Conservation (phyloP, 345 rosid genomes). For the Brassica carinata region DNA sequence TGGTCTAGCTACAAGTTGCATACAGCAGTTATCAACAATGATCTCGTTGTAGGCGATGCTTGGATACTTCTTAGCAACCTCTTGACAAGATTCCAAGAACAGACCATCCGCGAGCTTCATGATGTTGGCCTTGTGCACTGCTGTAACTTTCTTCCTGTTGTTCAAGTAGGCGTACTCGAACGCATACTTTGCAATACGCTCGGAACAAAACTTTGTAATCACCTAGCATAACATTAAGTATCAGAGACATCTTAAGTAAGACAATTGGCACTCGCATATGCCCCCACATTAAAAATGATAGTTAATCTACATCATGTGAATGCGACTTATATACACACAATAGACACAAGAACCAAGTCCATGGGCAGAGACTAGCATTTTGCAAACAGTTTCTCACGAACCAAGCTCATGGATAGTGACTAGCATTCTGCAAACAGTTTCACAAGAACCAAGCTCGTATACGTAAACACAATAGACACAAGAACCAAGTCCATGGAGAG, state of each 20-base stretch:
- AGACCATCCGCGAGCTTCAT: slow-evolving; percentile 99
- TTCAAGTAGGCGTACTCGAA: slow-evolving; percentile 96
- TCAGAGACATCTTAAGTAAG: slow-evolving; percentile 23
- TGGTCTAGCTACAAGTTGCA: slow-evolving; percentile 98
- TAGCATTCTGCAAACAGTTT: not conserved
- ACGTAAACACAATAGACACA: not conserved
- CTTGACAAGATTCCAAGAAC: slow-evolving; percentile 93
- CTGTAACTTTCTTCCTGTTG: slow-evolving; percentile 91
- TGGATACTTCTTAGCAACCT: slow-evolving; percentile 85
- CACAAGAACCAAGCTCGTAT: not conserved
- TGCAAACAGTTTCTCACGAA: not conserved
- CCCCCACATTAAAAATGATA: not conserved
- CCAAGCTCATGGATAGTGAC: not conserved
- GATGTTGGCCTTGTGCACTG: slow-evolving; percentile 97
- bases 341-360: not conserved
- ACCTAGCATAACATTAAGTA: slow-evolving; percentile 56
- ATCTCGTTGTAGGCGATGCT: slow-evolving; percentile 85
- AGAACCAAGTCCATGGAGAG: not conserved
- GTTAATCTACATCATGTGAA: not conserved
- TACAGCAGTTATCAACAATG: slow-evolving; percentile 95
- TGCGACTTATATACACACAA: not conserved
- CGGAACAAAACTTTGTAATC: slow-evolving; percentile 97
- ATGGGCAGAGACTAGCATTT: not conserved
- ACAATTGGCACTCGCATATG: not conserved
- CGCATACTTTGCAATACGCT: slow-evolving; percentile 95